Evolutionary conservation across 2,329 filamentous ascomycete genomes (phyloP), one percentile per base, ranked within the genome.

Genomic region (Zalaria sp.): DNA sequence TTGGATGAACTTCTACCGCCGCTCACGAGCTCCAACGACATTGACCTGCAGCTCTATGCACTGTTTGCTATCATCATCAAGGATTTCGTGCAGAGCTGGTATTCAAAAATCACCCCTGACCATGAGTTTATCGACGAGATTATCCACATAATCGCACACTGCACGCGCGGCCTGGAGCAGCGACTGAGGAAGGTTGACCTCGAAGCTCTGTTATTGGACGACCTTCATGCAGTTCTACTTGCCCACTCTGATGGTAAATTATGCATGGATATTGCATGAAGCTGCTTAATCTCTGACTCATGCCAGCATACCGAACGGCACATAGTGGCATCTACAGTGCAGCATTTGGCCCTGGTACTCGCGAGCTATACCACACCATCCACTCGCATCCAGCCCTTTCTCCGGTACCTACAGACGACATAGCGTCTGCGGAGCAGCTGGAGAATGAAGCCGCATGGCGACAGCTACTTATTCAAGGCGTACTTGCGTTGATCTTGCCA

Each of bases 1-100:
- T 79, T 93, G 51, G 79, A 93, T 46, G 82, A 88, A 51, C 68
- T 94, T 35, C 68, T 98, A 37, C 91, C 89, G 45, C 87, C 88
- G 34, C 70, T 98, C 55, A 96, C 89, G 38, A 94, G 87, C 66
- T 87, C 86, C 40, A 93, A 94, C 60, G 86, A 93, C 52, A 77
- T 96, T 45, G 91, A 98, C 60, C 67, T 93, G 43, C 83, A 98
- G 63, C 73, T 98, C 4, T 98, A 96, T 58, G 89, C 85, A 27
- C 75, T 96, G 46, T 79, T 98, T 46, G 83, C 91, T 40, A 82
- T 96, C 45, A 78, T 96, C 47, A 71, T 95, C 53, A 79, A 83
- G 54, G 87, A 95, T 49, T 94, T 87, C 58, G 83, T 98, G 32
- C 81, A 91, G 59, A 79, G 77, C 28, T 98, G 91, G 91, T 98